These are phyloP conservation scores for Pseudozyma flocculosa DNA, from an alignment of 1,284 basidiomycete genomes.

Conservation along the genomic window DNA sequence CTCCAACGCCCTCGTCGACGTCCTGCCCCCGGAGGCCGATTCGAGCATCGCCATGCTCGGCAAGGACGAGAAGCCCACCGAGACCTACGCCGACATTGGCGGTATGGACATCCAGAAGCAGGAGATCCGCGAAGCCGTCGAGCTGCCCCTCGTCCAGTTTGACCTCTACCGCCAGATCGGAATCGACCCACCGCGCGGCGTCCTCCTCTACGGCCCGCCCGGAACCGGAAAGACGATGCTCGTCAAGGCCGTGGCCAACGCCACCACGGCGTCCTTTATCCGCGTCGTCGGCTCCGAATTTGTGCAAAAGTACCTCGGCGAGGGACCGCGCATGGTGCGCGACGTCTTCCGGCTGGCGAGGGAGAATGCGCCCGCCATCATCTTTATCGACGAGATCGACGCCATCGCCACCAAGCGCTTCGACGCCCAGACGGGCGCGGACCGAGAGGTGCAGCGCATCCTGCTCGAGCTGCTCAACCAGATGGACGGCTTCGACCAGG, in stretches of 20 bases:
- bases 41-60: constrained; percentile 77
- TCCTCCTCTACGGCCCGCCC: constrained; percentile 84
- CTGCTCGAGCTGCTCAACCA: constrained; percentile 97
- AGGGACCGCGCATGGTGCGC: constrained; percentile 98
- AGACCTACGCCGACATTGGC: constrained; percentile 68
- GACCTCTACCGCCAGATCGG: constrained; percentile 99
- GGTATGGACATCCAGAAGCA: constrained; percentile 99
- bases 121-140: constrained; percentile 97
- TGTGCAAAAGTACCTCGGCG: constrained; percentile 98
- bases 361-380: constrained; percentile 96
- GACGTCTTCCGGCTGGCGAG: constrained; percentile 97
- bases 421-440: constrained; percentile 98
- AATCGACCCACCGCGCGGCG: constrained; percentile 95
- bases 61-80: constrained; percentile 71
- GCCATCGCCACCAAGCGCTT: constrained; percentile 99
- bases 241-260: constrained; percentile 96
- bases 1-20: constrained; percentile 97
- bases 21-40: constrained; percentile 97
- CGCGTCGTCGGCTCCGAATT: constrained; percentile 98
- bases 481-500: constrained; percentile 99
- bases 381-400: constrained; percentile 99
- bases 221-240: constrained; percentile 99
- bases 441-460: constrained; percentile 98
- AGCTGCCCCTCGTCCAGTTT: constrained; percentile 89
- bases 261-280: constrained; percentile 95